These are phyloP conservation scores for Angomonas ambiguus DNA, from an alignment of 208 protist genomes.

Conservation along the genomic window DNA sequence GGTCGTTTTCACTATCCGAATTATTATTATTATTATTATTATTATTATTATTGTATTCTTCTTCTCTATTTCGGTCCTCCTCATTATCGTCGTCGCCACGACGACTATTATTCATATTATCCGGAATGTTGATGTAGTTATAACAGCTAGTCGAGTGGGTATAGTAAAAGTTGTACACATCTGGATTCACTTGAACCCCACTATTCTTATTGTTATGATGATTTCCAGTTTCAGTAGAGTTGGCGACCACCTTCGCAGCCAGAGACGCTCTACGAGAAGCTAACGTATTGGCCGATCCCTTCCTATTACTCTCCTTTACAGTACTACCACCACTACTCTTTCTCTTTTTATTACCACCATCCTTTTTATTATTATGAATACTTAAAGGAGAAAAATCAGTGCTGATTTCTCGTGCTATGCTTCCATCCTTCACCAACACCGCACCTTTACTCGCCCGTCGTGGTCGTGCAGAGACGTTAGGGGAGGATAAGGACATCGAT, in stretches of 20 bases:
- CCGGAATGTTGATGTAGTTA: not conserved
- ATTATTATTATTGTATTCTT: no score
- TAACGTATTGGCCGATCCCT: no score
- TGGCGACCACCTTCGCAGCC: not conserved
- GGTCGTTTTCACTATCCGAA: no score
- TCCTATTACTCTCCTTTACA: no score
- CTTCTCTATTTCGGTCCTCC: not conserved
- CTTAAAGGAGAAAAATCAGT: no score
- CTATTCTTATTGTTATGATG: no score
- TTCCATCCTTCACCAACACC: not conserved
- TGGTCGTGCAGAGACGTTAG: slow-evolving; percentile 5
- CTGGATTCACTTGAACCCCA: not conserved
- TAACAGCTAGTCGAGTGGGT: not conserved
- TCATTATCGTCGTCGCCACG: not conserved
- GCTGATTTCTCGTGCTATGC: no score
- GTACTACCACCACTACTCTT: no score
- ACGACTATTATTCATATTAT: not conserved
- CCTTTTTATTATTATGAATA: no score
- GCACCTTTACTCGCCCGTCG: not conserved
- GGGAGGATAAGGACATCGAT: no score
- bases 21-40: no score
- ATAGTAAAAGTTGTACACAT: not conserved
- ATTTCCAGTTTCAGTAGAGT: not conserved
- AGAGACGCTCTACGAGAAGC: not conserved
- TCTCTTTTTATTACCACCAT: no score